Base-by-base conservation (phyloP, 2,329 filamentous ascomycete genomes). In the Colletotrichum karsti region DNA sequence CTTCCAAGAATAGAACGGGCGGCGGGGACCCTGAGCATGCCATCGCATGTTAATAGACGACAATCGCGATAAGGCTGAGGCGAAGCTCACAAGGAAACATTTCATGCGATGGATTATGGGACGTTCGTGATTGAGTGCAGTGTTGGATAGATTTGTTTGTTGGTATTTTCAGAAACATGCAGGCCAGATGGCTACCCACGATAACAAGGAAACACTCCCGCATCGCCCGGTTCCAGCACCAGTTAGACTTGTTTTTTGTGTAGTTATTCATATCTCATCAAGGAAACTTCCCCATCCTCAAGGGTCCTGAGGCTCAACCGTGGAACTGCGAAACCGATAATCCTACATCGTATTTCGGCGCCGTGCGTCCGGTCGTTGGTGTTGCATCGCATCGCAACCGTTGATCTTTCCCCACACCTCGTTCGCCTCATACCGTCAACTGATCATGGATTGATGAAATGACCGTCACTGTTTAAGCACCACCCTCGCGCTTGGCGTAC, bases 401-500 rank as follows among this genome's bases (percentile, higher is more conserved):
- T 20, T 8, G 22, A 13, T 4, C 20, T 6, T 50, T 28, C 28
- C 10, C 56, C 42, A 24, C 41, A 26, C 30, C 22, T 18, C 35
- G 37, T 57, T 44, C 26, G 54, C 54, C 54, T 33, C 54, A 24
- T 2, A 30, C 15, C 15, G 5, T 30, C 20, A n/a, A 46, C 7
- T 5, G 20, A 7, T 7, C 12, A 12, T 20, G 24, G 33, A 35
- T n/a, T 39, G n/a, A 22, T 7, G 28, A 9, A 12, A 15, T 35
- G 39, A 33, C 13, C 5, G 24, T 3, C 15, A 3, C 5, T 18
- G 13, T 30, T 84, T 73, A 90, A 70, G 88, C 87, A 70, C 87
- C 87, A 33, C 88, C 88, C 79, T 90, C 88, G 30, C 88, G 82
- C 80, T 90, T 90, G 67, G 88, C 87, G 73, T 90, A 90, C 75